Evolutionary conservation across 768 basidiomycete genomes (phyloP).

Genomic region (Russula lepida): DNA sequence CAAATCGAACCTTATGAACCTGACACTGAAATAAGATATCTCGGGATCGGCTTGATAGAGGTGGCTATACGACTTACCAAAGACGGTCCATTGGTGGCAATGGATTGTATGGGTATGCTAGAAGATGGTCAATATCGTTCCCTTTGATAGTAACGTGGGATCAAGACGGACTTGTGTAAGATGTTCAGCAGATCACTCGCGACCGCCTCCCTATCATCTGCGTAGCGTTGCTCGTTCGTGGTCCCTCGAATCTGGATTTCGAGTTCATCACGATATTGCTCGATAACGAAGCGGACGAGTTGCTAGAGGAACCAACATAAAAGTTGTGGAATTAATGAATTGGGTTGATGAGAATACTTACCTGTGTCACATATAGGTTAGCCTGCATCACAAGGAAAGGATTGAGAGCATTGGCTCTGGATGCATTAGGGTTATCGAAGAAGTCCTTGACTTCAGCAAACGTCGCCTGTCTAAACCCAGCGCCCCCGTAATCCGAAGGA

Average conservation of each 20-base stretch:
- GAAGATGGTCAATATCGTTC: slow-evolving; percentile 4
- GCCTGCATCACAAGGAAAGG: slow-evolving; percentile 89
- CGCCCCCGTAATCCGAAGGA: slow-evolving; percentile 55
- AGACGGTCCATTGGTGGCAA: slow-evolving; percentile 81
- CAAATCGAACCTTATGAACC: slow-evolving; percentile 91
- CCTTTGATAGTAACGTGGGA: background rate
- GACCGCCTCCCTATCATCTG: slow-evolving; percentile 73
- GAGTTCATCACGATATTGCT: slow-evolving; percentile 87
- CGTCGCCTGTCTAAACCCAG: slow-evolving; percentile 72
- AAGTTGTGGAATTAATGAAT: background rate
- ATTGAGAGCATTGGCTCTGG: slow-evolving; percentile 76
- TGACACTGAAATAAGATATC: slow-evolving; percentile 25
- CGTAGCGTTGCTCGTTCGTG: slow-evolving; percentile 54
- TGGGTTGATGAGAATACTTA: slow-evolving; percentile 28
- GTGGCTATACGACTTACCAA: slow-evolving; percentile 38
- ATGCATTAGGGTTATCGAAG: slow-evolving; percentile 86
- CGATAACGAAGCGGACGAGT: slow-evolving; percentile 87
- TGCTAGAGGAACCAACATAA: slow-evolving; percentile 42
- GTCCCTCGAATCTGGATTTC: slow-evolving; percentile 56
- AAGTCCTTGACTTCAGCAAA: slow-evolving; percentile 86
- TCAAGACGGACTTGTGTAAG: slow-evolving; percentile 54
- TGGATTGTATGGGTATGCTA: slow-evolving; percentile 88
- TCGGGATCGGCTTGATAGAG: background rate
- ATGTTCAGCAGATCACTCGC: slow-evolving; percentile 83
- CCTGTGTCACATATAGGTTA: slow-evolving; percentile 89